These are phyloP conservation scores for Hansenula sp. DNA, from an alignment of 1,139 yeast species.

Conservation along the genomic window DNA sequence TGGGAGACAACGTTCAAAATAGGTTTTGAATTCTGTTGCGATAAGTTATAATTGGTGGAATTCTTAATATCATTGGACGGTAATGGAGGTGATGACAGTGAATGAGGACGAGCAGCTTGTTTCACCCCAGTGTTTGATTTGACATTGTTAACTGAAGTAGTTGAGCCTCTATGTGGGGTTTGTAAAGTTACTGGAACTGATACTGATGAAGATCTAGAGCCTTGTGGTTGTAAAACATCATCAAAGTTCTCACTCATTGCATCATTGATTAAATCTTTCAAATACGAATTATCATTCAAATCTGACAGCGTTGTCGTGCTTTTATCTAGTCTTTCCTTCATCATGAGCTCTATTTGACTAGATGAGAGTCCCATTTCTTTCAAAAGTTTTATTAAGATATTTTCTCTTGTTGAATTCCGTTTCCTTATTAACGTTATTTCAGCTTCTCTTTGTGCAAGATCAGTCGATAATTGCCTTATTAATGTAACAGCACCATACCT, in stretches of 20 bases:
- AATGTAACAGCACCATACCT: slow-evolving; percentile 39
- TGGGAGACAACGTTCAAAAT: slow-evolving; percentile 20
- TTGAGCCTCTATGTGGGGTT: slow-evolving; percentile 4
- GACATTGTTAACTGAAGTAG: not conserved
- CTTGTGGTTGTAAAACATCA: not conserved
- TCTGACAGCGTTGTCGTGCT: not conserved
- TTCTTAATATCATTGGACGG: slow-evolving; percentile 1
- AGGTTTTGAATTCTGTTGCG: slow-evolving; percentile 9
- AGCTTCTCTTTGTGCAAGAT: slow-evolving; percentile 44
- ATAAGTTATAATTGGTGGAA: not conserved
- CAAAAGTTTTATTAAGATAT: slow-evolving; percentile 37
- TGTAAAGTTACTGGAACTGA: not conserved
- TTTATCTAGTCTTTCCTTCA: slow-evolving; percentile 19
- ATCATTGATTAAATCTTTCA: slow-evolving; percentile 26
- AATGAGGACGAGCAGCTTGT: slow-evolving; percentile 11
- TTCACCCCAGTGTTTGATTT: not conserved
- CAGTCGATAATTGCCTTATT: slow-evolving; percentile 44
- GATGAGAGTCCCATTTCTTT: slow-evolving; percentile 42
- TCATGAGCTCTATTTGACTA: slow-evolving; percentile 38
- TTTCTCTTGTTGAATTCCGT: slow-evolving; percentile 40
- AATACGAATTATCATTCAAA: slow-evolving; percentile 3
- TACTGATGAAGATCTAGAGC: not conserved
- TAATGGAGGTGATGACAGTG: slow-evolving; percentile 12
- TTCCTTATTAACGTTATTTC: slow-evolving; percentile 39
- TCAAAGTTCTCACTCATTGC: slow-evolving; percentile 24